Evolutionary conservation across 306 rosid species (phyloP).

Genomic region (Potentilla sterilis): DNA sequence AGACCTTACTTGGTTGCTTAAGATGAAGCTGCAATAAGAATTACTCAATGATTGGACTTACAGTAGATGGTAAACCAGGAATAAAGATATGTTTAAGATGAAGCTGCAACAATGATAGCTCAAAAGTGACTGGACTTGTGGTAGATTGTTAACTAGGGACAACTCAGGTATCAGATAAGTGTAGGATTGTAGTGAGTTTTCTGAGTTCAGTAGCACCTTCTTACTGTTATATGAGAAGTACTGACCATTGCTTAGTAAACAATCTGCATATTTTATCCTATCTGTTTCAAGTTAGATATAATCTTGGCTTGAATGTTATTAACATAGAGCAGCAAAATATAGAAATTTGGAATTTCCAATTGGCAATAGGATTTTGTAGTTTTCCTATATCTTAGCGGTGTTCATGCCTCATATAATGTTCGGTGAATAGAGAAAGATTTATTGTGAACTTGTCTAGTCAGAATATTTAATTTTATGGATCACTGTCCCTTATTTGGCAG

Average conservation of each 20-base stretch:
- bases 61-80: not conserved
- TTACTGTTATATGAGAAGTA: not conserved
- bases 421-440: not conserved
- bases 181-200: conserved; percentile 4
- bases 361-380: not conserved
- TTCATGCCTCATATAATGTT: not conserved
- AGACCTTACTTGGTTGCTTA: not conserved
- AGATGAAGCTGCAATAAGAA: not conserved
- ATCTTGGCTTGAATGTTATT: not conserved
- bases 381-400: not conserved
- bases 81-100: not conserved
- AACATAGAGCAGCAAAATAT: not conserved
- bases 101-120: not conserved
- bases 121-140: not conserved
- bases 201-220: not conserved
- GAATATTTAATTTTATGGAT: not conserved
- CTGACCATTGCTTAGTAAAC: not conserved
- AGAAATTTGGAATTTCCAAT: not conserved
- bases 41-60: not conserved
- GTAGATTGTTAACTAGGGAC: not conserved
- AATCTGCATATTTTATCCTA: not conserved
- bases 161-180: not conserved
- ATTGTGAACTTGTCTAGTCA: conserved; percentile 17
- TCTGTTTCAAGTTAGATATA: conserved; percentile 12
- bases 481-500: conserved; percentile 35